A percentile compares a stretch with the other conserved stretches of the same genome.
Conservation (phyloP, 1,139 yeast species). For the Taphrina communis region DNA sequence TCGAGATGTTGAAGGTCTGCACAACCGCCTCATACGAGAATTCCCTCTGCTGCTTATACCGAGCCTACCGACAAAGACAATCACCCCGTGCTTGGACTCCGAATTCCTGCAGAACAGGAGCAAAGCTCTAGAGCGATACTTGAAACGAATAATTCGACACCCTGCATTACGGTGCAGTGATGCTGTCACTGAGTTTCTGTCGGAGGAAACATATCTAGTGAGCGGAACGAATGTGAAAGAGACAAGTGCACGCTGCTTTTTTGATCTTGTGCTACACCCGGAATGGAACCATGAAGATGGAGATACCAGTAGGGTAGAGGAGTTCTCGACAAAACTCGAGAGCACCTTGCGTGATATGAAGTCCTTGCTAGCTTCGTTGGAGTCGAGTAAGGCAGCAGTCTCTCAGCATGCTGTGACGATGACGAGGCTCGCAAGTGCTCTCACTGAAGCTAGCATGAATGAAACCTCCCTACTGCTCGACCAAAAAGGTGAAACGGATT, state of each 20-base stretch:
- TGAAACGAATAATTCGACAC: constrained; percentile 9
- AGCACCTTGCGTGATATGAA: background rate
- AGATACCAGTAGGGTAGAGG: background rate
- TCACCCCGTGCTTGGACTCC: background rate
- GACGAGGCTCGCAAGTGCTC: constrained; percentile 3
- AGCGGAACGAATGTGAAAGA: background rate
- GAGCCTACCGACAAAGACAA: background rate
- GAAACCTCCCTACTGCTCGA: background rate
- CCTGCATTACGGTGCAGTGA: constrained; percentile 12
- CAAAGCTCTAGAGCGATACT: background rate
- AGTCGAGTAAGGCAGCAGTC: background rate
- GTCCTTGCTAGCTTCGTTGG: background rate
- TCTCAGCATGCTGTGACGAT: constrained; percentile 7
- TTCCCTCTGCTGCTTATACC: constrained; percentile 14
- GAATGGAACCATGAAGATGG: constrained; percentile 27
- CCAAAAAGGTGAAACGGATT: background rate
- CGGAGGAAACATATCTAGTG: background rate
- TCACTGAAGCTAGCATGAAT: constrained; percentile 1
- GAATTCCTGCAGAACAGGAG: background rate
- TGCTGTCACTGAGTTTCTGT: constrained; percentile 3
- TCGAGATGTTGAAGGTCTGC: constrained; percentile 3
- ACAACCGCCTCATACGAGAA: background rate
- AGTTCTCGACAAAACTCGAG: background rate
- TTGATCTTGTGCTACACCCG: constrained; percentile 11
- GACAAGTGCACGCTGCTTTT: background rate